Conservation (phyloP, 495 filamentous ascomycete genomes). For the Xylaria grammica region DNA sequence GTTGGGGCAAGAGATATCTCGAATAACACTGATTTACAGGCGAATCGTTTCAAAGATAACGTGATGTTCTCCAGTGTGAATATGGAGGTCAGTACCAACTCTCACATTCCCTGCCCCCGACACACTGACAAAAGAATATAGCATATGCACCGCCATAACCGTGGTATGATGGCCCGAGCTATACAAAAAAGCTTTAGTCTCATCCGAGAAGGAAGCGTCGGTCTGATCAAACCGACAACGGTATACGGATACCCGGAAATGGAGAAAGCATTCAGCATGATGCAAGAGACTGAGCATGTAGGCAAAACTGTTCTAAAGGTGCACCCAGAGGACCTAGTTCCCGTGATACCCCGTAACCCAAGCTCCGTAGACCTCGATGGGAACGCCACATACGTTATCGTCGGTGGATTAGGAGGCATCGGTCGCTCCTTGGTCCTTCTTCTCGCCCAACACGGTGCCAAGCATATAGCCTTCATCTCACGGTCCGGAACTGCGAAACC, state of each 20-base stretch:
- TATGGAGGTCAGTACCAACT: conserved; percentile 38
- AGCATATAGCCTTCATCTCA: conserved; percentile 52
- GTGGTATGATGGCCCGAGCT: too few species aligned
- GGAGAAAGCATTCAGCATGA: too few species aligned
- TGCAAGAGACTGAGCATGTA: too few species aligned
- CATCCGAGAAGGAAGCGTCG: too few species aligned
- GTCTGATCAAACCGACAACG: too few species aligned
- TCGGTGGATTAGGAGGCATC: conserved; percentile 50
- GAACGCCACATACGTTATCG: conserved; percentile 44
- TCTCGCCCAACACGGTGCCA: conserved; percentile 55
- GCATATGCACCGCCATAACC: too few species aligned
- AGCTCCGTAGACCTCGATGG: conserved; percentile 26
- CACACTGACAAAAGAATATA: too few species aligned
- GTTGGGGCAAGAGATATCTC: conserved; percentile 52
- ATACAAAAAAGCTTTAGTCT: too few species aligned
- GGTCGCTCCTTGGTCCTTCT: conserved; percentile 49
- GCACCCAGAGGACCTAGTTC: too few species aligned
- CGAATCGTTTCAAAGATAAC: conserved; percentile 46
- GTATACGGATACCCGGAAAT: too few species aligned
- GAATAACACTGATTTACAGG: conserved; percentile 34
- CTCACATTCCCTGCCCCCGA: conserved; percentile 26
- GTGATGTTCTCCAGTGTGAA: conserved; percentile 35
- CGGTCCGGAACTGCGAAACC: conserved; percentile 25
- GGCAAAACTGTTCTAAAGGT: too few species aligned
- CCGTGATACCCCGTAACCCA: too few species aligned